phyloP scores from a whole-genome alignment of 2,329 filamentous ascomycete genomes.

The Talaromyces sp. region DNA sequence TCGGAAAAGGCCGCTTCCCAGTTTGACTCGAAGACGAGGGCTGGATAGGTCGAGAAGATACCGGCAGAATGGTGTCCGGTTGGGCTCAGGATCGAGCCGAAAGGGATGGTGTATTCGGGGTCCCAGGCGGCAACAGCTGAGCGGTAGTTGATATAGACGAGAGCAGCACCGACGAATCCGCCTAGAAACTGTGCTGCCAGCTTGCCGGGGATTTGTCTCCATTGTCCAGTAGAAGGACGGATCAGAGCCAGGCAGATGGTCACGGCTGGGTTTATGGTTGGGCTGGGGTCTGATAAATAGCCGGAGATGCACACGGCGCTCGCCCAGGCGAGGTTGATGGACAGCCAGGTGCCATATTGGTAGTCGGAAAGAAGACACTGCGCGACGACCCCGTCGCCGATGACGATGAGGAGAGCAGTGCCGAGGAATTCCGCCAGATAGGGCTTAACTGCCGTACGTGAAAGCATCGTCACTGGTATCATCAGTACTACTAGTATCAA shows the following conservation, averaged over 20 bases:
- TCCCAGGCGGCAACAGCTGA: constrained; percentile 27
- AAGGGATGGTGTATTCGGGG: constrained; percentile 13
- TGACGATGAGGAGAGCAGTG: constrained; percentile 25
- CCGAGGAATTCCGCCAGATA: constrained; percentile 24
- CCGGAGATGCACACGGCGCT: constrained; percentile 23
- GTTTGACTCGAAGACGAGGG: constrained; percentile 19
- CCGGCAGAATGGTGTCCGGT: too few species aligned
- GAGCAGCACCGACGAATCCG: constrained; percentile 24
- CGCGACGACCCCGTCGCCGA: constrained; percentile 28
- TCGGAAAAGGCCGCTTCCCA: constrained; percentile 28
- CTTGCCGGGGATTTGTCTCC: constrained; percentile 23
- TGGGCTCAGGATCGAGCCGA: too few species aligned
- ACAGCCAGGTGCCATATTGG: constrained; percentile 28
- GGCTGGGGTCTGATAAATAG: constrained; percentile 23
- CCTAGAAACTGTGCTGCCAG: constrained; percentile 24
- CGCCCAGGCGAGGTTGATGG: constrained; percentile 29
- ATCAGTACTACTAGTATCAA: too few species aligned
- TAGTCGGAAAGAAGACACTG: constrained; percentile 27
- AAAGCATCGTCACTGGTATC: too few species aligned
- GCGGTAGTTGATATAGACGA: constrained; percentile 27
- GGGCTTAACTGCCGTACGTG: too few species aligned
- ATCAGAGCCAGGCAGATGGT: constrained; percentile 22
- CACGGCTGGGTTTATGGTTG: constrained; percentile 23
- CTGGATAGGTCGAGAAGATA: too few species aligned
- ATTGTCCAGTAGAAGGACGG: constrained; percentile 22